Conservation (phyloP, 1,284 basidiomycete genomes). For the Phylloboletellus chloephorus region DNA sequence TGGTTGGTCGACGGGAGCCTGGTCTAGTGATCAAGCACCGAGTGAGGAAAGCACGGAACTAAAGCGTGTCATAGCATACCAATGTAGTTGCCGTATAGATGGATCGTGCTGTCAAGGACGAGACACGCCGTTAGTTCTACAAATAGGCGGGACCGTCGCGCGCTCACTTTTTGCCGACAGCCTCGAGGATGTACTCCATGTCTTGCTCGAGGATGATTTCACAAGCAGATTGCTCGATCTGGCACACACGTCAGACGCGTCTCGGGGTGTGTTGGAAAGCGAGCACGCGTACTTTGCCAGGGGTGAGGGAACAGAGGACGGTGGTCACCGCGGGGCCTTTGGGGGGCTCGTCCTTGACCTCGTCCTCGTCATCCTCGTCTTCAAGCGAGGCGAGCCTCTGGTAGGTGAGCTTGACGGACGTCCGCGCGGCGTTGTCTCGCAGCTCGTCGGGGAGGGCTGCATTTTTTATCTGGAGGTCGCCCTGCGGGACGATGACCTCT, state of each 20-base stretch:
- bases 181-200: conserved; percentile 64
- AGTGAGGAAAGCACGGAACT: background rate
- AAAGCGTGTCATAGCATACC: conserved; percentile 38
- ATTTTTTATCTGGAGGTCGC: conserved; percentile 81
- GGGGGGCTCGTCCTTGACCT: conserved; percentile 46
- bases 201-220: conserved; percentile 76
- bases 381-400: conserved; percentile 36
- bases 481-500: conserved; percentile 56
- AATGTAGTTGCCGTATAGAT: conserved; percentile 90
- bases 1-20: conserved; percentile 43
- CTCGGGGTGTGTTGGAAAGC: background rate
- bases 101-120: conserved; percentile 54
- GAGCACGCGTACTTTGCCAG: conserved; percentile 56
- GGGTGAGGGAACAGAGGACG: conserved; percentile 63
- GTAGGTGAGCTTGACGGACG: conserved; percentile 79
- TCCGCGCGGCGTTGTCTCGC: conserved; percentile 58
- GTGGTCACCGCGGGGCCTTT: conserved; percentile 38
- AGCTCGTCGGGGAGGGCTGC: conserved; percentile 76
- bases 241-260: conserved; percentile 10
- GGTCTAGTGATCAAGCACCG: conserved; percentile 35
- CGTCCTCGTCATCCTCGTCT: conserved; percentile 45
- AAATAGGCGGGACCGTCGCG: background rate
- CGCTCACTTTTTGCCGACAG: conserved; percentile 79
- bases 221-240: conserved; percentile 79
- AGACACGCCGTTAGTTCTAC: background rate